Evolutionary conservation across 169 alveolate genomes (phyloP).

Genomic region (Theileria orientalis): DNA sequence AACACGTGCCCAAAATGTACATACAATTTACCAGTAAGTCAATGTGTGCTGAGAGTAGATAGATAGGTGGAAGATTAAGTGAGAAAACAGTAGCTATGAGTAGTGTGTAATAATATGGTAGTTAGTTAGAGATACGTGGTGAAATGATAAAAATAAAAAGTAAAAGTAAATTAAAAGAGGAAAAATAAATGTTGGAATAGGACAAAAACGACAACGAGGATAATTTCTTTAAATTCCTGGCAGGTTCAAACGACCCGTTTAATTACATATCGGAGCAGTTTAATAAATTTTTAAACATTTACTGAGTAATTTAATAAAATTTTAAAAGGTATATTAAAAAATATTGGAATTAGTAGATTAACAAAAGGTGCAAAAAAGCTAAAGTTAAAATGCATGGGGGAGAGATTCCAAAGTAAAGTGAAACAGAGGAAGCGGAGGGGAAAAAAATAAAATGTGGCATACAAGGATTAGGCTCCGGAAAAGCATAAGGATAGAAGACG

Average conservation of each 20-base stretch:
- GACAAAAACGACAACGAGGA: constrained; percentile 36
- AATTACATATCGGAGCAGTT: constrained; percentile 63
- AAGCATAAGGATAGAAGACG: background rate
- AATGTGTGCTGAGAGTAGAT: too few relatives aligned
- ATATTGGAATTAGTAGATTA: too few relatives aligned
- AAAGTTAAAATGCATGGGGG: too few relatives aligned
- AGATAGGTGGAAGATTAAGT: too few relatives aligned
- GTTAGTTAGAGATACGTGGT: too few relatives aligned
- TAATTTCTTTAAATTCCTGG: constrained; percentile 56
- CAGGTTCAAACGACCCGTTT: constrained; percentile 64
- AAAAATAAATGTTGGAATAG: background rate
- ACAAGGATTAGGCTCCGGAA: background rate
- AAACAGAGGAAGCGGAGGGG: too few relatives aligned
- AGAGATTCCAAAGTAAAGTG: too few relatives aligned
- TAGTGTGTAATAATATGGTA: too few relatives aligned
- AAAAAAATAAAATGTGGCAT: background rate
- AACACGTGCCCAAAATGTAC: constrained; percentile 58
- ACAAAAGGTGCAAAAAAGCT: too few relatives aligned
- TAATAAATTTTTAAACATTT: constrained; percentile 18
- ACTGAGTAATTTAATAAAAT: background rate
- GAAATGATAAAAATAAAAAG: too few relatives aligned
- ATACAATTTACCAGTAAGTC: constrained; percentile 15
- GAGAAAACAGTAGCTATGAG: too few relatives aligned
- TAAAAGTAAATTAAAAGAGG: constrained; percentile 1
- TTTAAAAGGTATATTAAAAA: too few relatives aligned